Base-by-base conservation (phyloP, 495 filamentous ascomycete species). In the Chlorociboria aeruginascens region DNA sequence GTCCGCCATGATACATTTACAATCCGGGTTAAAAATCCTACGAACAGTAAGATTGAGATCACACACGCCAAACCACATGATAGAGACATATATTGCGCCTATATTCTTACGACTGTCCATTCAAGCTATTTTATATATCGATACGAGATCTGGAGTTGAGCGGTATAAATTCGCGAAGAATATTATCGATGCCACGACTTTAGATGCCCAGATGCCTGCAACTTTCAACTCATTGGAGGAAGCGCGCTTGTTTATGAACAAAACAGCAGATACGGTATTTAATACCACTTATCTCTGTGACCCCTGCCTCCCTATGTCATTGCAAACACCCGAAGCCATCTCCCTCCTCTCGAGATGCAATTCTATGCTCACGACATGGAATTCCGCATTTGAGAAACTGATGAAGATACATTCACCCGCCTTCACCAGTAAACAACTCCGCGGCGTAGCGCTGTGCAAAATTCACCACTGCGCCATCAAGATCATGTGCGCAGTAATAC, bases 1-100 rank as follows among this genome's bases (percentile, higher is more conserved):
- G 8, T 43, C 50, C 7, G 56, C 56, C 11, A 50, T 59, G 43
- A 28, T 53, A 6, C 56, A 59, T 49, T 35, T 59, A 31, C 43
- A 52, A 12, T 51, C 46, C 31, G 56, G 56, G 12, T 14, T 59
- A 7, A 53, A 51, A 40, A 59, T 59, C 11, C 44, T 59, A 3
- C 42, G 43, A 17, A 50, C 55, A 20, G 10, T 49, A 12, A 50
- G 43, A 35, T 9, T 6, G 0, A 20, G 25, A 29, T 44, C 14
- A 12, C 11, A 17, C 6, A 39, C 30, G 6, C 29, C 40, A 3
- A 37, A 17, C 13, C 28, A 35, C 34, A 32, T 51, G 4, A 45
- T 58, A 11, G 41, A 49, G 28, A 45, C 41, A 3, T 32, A 41
- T 8, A 44, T 58, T 11, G 46, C 25, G 0, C 55, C 48, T 13